Evolutionary conservation across 1,284 basidiomycete genomes (phyloP).

Genomic region (Ceratobasidium sp.): DNA sequence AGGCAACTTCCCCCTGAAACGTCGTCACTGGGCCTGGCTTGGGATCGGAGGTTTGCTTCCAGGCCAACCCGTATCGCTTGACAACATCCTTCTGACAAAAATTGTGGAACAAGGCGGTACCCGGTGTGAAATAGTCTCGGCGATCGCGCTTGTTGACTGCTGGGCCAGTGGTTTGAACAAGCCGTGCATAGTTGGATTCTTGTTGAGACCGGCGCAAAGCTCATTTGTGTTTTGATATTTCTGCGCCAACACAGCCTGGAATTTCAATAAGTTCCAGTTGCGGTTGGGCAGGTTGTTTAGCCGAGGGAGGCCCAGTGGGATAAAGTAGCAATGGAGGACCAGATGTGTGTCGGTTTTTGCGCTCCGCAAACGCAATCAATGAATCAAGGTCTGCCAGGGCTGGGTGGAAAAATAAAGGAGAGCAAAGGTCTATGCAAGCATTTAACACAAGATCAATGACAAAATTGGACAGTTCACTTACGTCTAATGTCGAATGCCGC

Average conservation of each 20-base stretch:
- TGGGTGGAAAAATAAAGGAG: neutral
- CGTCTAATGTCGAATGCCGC: neutral
- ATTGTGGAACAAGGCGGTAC: neutral
- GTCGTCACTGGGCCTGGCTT: neutral
- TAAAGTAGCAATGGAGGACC: neutral
- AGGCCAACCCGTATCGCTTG: neutral
- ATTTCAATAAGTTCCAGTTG: conserved; percentile 1
- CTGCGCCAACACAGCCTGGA: conserved; percentile 5
- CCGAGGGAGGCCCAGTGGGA: neutral
- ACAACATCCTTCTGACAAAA: neutral
- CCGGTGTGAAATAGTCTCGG: conserved; percentile 4
- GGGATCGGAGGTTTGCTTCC: neutral
- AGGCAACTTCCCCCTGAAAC: conserved; percentile 1
- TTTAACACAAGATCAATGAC: neutral
- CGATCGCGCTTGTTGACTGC: conserved; percentile 2
- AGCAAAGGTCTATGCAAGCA: neutral
- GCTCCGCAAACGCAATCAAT: neutral
- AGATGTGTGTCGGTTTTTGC: neutral
- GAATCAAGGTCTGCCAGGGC: neutral
- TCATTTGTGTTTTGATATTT: conserved; percentile 2
- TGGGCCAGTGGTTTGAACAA: neutral
- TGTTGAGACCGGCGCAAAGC: neutral
- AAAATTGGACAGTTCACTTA: neutral
- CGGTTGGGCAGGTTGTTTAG: neutral
- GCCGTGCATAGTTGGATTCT: neutral